Percentiles rank a stretch among this genome's conserved stretches.
Conservation (phyloP, 208 protist genomes). For the Acanthamoeba castellanii region DNA sequence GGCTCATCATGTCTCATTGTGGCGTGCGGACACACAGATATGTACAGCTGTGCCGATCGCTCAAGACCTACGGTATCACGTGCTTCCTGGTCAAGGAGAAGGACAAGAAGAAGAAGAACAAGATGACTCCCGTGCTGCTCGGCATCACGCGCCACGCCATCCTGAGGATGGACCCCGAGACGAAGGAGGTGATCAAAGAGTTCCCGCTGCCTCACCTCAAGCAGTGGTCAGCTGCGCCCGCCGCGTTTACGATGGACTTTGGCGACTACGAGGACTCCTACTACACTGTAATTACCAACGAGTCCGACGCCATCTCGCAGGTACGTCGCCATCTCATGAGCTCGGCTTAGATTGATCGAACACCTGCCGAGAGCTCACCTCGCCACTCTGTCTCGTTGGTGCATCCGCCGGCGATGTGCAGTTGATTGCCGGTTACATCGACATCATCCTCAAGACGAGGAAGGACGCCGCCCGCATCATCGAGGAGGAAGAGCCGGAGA, state of each 20-base stretch:
- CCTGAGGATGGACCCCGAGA: conserved; percentile 86
- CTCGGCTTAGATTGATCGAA: too few relatives aligned
- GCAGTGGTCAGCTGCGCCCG: conserved; percentile 86
- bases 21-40: conserved; percentile 71
- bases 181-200: conserved; percentile 84
- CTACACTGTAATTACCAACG: conserved; percentile 80
- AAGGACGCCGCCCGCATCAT: conserved; percentile 62
- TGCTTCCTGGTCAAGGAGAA: conserved; percentile 87
- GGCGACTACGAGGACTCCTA: conserved; percentile 88
- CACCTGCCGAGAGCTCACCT: neutral
- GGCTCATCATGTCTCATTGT: neutral
- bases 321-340: neutral
- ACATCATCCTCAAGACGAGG: conserved; percentile 86
- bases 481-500: conserved; percentile 55
- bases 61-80: conserved; percentile 91
- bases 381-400: neutral
- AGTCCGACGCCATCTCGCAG: conserved; percentile 86
- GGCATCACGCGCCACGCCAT: conserved; percentile 89
- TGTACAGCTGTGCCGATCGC: conserved; percentile 87
- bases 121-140: conserved; percentile 82
- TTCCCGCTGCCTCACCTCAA: conserved; percentile 87
- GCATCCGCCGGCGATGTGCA: neutral
- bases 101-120: conserved; percentile 80
- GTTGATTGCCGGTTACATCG: conserved; percentile 89
- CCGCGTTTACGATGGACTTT: conserved; percentile 91